Percentiles rank a stretch among this genome's conserved stretches.
Conservation (phyloP, 352 stramenopile species). For the Peronospora tabacina region DNA sequence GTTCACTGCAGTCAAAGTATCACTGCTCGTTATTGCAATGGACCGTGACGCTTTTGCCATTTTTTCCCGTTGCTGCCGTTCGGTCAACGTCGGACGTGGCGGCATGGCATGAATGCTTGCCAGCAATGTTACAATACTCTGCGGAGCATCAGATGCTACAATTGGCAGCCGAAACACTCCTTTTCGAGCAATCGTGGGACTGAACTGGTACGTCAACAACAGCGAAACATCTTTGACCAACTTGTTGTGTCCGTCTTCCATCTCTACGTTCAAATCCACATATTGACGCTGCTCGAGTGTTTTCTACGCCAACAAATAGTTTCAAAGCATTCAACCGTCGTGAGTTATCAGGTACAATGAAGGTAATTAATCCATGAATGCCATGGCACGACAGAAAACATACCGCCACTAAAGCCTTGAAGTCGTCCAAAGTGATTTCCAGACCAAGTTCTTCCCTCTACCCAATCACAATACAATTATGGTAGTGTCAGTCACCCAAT, state of each 20-base stretch:
- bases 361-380: too few relatives aligned
- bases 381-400: background rate
- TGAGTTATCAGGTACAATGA: background rate
- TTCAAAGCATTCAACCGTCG: background rate
- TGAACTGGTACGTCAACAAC: conserved; percentile 59
- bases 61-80: conserved; percentile 21
- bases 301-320: conserved; percentile 19
- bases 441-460: conserved; percentile 57
- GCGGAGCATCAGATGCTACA: conserved; percentile 19
- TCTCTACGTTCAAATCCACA: conserved; percentile 35
- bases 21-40: conserved; percentile 2
- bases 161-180: conserved; percentile 39
- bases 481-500: background rate
- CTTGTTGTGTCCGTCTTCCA: conserved; percentile 17
- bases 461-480: background rate
- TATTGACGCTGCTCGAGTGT: conserved; percentile 31
- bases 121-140: conserved; percentile 35
- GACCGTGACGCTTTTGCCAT: conserved; percentile 1
- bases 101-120: conserved; percentile 30
- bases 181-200: conserved; percentile 41
- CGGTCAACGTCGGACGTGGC: conserved; percentile 28
- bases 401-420: conserved; percentile 35
- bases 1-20: background rate
- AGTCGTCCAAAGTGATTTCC: conserved; percentile 32
- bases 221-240: conserved; percentile 21